phyloP scores from a whole-genome alignment of 768 basidiomycete genomes.

The Rhizopogon rudus region DNA sequence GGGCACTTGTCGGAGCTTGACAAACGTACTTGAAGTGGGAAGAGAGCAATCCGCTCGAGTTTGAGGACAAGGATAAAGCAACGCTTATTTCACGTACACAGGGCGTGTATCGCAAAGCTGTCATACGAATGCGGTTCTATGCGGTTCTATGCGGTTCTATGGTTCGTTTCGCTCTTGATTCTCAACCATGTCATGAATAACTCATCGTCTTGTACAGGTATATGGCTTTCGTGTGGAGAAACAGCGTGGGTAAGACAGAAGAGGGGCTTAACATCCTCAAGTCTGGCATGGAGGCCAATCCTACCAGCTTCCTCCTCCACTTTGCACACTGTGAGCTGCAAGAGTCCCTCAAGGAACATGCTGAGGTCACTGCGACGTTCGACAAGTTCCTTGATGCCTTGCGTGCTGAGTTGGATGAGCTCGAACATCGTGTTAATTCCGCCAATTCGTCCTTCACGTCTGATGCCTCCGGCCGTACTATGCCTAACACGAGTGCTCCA shows the following conservation, averaged over 20 bases:
- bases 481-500: slow-evolving; percentile 17
- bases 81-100: slow-evolving; percentile 67
- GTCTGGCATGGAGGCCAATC: slow-evolving; percentile 84
- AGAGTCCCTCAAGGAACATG: slow-evolving; percentile 57
- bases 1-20: slow-evolving; percentile 80
- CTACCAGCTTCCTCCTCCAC: slow-evolving; percentile 83
- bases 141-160: slow-evolving; percentile 94
- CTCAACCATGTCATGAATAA: neutral
- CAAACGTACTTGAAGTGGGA: slow-evolving; percentile 94
- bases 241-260: slow-evolving; percentile 67
- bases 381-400: slow-evolving; percentile 69
- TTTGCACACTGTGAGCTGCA: slow-evolving; percentile 81
- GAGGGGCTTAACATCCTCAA: slow-evolving; percentile 80
- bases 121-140: slow-evolving; percentile 90
- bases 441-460: slow-evolving; percentile 34
- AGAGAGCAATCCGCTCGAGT: slow-evolving; percentile 87
- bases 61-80: slow-evolving; percentile 77
- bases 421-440: slow-evolving; percentile 43
- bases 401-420: slow-evolving; percentile 53
- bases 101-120: slow-evolving; percentile 83
- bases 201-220: slow-evolving; percentile 49
- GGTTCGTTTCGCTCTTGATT: slow-evolving; percentile 42
- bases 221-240: slow-evolving; percentile 86
- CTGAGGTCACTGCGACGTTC: slow-evolving; percentile 68
- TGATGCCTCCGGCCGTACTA: slow-evolving; percentile 25